Conservation (phyloP, 2,329 filamentous ascomycete species). For the Hymenoscyphus linearis region DNA sequence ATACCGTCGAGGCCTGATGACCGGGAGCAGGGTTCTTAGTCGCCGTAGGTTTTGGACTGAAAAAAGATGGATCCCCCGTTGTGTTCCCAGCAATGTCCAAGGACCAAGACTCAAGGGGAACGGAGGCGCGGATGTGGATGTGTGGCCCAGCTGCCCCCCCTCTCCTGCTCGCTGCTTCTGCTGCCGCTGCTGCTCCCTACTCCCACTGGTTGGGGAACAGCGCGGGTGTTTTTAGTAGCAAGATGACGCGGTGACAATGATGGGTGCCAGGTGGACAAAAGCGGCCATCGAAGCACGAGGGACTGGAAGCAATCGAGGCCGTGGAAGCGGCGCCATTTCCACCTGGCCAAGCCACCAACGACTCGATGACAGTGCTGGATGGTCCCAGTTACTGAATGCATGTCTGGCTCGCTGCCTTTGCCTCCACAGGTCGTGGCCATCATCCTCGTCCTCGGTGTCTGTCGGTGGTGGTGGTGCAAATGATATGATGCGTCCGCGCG, state of each 20-base stretch:
- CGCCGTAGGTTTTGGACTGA: not conserved
- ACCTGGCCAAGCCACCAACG: not conserved
- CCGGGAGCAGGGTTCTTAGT: conserved; percentile 10
- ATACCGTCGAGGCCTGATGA: not conserved
- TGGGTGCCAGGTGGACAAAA: conserved; percentile 7
- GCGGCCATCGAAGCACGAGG: not conserved
- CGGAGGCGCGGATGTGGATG: conserved; percentile 3
- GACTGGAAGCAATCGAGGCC: not conserved
- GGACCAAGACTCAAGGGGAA: conserved; percentile 2
- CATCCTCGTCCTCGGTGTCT: not conserved
- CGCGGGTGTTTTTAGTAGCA: conserved; percentile 15
- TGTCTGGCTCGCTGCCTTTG: not conserved
- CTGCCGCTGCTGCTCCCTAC: too few species aligned
- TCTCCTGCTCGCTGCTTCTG: too few species aligned
- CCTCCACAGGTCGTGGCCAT: not conserved
- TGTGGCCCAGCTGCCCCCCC: conserved; percentile 1
- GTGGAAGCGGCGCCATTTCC: not conserved
- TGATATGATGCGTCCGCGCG: not conserved
- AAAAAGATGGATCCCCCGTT: conserved; percentile 4
- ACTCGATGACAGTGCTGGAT: too few species aligned
- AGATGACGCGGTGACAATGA: conserved; percentile 23
- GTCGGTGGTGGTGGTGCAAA: not conserved
- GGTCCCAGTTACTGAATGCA: too few species aligned
- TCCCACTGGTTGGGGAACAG: conserved; percentile 5
- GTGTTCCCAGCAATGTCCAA: not conserved